Base-by-base conservation (phyloP, 2,329 filamentous ascomycete species). In the Lachnellula occidentalis region DNA sequence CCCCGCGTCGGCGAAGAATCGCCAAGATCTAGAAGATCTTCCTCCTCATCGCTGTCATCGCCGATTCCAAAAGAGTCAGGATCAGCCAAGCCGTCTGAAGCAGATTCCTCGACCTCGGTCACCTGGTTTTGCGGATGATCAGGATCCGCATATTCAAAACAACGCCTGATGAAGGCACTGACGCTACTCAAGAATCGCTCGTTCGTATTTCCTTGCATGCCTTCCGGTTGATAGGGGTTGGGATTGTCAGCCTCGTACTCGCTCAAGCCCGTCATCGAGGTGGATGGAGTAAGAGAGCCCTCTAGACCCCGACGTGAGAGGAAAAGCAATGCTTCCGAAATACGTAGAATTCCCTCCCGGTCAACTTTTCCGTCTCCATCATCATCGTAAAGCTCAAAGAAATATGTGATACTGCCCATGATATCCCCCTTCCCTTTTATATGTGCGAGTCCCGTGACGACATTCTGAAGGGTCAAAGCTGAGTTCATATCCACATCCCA, bases 131-230 rank as follows among this genome's bases (percentile, higher is more conserved):
- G 78, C 1, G 87, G 85, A 59, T 88, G 86, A 66, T 95, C 92
- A 1, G 94, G 92, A 67, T 99, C 94, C 5, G 94, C 94, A 67
- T 99, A 99, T 72, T 99, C 94, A 62, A 99, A 99, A 71, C 94
- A 99, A 56, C 94, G 82, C 60, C 92, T 82, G 57, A 97, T 99
- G 68, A 99, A 99, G 2, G 91, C 91, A 63, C 90, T 96, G 50
- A 99, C 91, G 58, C 92, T 96, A 58, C 87, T 89, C 24, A 99
- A 74, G 67, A 99, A 97, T 51, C 86, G 83, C 71, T 97, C 94
- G 61, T 95, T 94, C 41, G 86, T 82, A 53, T 88, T 76, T 65
- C 78, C 74, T n/a, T 78, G 78, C 3, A 64, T 58, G 37, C 64
- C 66, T 36, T 71, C 59, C 21, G 59, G 59, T 41, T 69, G 68